Evolutionary conservation across 306 rosid species (phyloP), one percentile per base, ranked within the genome.

Genomic region (Dryas drummondii): DNA sequence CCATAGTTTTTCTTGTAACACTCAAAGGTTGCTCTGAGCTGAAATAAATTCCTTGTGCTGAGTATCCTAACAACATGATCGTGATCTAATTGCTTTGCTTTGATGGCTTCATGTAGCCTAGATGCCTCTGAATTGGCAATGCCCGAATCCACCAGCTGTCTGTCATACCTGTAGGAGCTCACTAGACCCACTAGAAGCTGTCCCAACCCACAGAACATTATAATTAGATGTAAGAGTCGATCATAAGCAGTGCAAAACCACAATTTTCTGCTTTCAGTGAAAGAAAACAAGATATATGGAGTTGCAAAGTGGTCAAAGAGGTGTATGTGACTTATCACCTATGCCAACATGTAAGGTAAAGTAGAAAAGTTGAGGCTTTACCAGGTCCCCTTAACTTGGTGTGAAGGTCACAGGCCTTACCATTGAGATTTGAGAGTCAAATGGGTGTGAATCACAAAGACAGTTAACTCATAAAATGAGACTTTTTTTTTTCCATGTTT

Each of bases 131-230:
- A 74, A 72, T 82, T 73, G 50, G 96, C 89, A 63, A 85, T 66
- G 16, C 75, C 81, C 9, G 68, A 65, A 76, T 79, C 94, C 76
- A 91, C 90, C 48, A 74, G 82, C 41, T 86, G 90, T 80, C 81
- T 86, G 60, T 96, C 90, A 65, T 89, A 83, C 82, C 99, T 90
- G 73, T 78, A 96, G 11, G 98, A 89, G 85, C 93, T 87, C 82
- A 96, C 93, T 32, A 96, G 69, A 58, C 92, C 84, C 70, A 90
- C 76, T 17, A 96, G 86, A 82, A 96, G 81, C 99, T 96, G 89
- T 73, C 45, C 45, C 32, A 79, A 82, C 57, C 63, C 45, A 16
- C 79, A 84, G 6, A 58, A 61, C 15, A 79, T 0, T 0, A 80
- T 32, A 2, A 32, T 32, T 15, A 49, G 71, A 76, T 51, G 5